Evolutionary conservation across 129 eudicot genomes (phyloP).

Genomic region (Calendula officinalis): DNA sequence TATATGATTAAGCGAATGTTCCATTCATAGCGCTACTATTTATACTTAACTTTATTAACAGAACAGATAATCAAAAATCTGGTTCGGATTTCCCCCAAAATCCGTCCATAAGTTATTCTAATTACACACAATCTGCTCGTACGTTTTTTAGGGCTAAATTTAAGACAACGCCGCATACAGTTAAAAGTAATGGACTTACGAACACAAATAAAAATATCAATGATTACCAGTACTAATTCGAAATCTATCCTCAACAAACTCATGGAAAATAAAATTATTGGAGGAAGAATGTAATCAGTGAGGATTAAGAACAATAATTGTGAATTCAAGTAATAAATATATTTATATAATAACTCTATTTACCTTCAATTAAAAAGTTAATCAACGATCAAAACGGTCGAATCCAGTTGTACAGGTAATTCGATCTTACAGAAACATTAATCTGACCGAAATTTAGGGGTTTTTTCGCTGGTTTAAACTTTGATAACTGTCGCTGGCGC

Average conservation of each 20-base stretch:
- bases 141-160: conserved; percentile 10
- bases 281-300: conserved; percentile 4
- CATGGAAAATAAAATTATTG: neutral
- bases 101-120: neutral
- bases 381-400: neutral
- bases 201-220: neutral
- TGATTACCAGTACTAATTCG: neutral
- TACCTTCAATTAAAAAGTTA: conserved; percentile 4
- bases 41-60: neutral
- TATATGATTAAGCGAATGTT: neutral
- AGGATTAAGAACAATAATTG: neutral
- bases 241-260: neutral
- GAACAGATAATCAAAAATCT: neutral
- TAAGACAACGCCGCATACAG: neutral
- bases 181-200: neutral
- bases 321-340: neutral
- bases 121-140: conserved; percentile 8
- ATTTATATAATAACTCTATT: neutral
- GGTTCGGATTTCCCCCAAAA: neutral
- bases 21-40: neutral
- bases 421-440: neutral
- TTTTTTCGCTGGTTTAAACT: neutral
- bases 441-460: neutral
- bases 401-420: neutral
- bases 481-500: conserved; percentile 34